Evolutionary conservation across 345 rosid species (phyloP).

Genomic region (Theobroma cacao): DNA sequence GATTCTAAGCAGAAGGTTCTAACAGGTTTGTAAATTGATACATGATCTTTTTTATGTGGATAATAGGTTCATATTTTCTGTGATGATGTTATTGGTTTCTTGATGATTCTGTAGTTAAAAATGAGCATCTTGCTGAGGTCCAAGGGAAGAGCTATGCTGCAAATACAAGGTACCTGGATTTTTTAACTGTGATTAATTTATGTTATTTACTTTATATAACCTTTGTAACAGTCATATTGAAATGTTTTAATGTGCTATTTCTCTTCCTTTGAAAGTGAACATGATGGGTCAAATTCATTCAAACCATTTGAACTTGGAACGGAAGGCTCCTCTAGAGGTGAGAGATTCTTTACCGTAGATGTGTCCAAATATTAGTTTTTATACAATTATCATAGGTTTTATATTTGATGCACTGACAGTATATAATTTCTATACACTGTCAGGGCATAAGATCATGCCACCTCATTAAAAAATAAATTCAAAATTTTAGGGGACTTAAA

Average conservation of each 20-base stretch:
- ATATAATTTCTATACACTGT: no score
- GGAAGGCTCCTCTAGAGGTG: constrained; percentile 73
- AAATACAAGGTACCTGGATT: constrained; percentile 37
- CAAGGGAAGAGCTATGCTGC: constrained; percentile 58
- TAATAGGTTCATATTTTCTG: not conserved
- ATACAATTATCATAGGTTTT: not conserved
- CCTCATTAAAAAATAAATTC: no score
- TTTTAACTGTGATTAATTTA: not conserved
- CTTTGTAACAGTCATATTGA: constrained; percentile 9
- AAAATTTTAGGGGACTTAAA: no score
- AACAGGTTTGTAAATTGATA: constrained; percentile 48
- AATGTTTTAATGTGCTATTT: constrained; percentile 25
- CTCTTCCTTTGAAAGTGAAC: constrained; percentile 46
- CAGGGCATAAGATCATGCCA: no score
- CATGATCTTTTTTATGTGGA: constrained; percentile 7
- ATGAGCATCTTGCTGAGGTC: constrained; percentile 89
- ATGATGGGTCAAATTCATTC: constrained; percentile 50
- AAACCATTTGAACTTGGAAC: constrained; percentile 70
- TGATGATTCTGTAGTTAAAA: constrained; percentile 57
- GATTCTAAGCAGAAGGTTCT: constrained; percentile 86
- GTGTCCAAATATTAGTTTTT: constrained; percentile 9
- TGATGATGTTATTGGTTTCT: constrained; percentile 17
- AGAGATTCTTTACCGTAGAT: constrained; percentile 13
- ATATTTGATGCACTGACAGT: no score
- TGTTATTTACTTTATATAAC: not conserved